Evolutionary conservation across 1,284 basidiomycete genomes (phyloP).

Genomic region (Sporisorium scitamineum): DNA sequence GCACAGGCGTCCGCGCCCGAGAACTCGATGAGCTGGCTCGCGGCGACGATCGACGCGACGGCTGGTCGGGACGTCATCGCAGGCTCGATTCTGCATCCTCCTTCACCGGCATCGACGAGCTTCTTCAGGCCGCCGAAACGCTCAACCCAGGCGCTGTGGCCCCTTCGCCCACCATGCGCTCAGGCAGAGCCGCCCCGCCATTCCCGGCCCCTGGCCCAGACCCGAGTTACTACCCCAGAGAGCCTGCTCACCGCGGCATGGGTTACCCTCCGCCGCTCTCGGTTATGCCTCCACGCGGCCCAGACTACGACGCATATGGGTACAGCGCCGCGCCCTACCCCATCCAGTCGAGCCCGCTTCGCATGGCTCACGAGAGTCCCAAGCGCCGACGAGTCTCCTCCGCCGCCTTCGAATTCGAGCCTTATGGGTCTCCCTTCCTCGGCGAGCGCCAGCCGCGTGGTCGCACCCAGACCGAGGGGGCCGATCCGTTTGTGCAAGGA

Average conservation of each 20-base stretch:
- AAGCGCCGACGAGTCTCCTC: conserved; percentile 63
- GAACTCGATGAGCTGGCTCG: conserved; percentile 41
- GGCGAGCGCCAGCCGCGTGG: conserved; percentile 40
- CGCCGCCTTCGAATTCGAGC: conserved; percentile 52
- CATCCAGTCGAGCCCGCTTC: conserved; percentile 43
- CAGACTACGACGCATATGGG: conserved; percentile 37
- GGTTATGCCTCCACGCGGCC: conserved; percentile 25
- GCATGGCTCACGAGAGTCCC: conserved; percentile 61
- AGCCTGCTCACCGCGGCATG: conserved; percentile 29
- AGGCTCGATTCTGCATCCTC: conserved; percentile 48
- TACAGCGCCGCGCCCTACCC: conserved; percentile 32
- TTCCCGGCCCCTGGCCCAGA: conserved; percentile 25
- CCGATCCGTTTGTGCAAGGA: conserved; percentile 35
- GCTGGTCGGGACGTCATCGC: conserved; percentile 43
- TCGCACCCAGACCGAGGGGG: conserved; percentile 56
- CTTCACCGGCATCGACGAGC: conserved; percentile 66
- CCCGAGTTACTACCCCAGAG: conserved; percentile 30
- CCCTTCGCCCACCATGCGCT: conserved; percentile 33
- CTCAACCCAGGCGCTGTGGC: conserved; percentile 57
- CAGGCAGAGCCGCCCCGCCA: conserved; percentile 18
- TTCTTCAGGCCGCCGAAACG: conserved; percentile 67
- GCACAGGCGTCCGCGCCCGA: conserved; percentile 36
- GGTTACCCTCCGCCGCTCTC: conserved; percentile 38
- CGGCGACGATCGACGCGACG: conserved; percentile 36
- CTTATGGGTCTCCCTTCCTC: conserved; percentile 50